Conservation (phyloP, 148 eudicot genomes). For the Mesembryanthemum crystallinum region DNA sequence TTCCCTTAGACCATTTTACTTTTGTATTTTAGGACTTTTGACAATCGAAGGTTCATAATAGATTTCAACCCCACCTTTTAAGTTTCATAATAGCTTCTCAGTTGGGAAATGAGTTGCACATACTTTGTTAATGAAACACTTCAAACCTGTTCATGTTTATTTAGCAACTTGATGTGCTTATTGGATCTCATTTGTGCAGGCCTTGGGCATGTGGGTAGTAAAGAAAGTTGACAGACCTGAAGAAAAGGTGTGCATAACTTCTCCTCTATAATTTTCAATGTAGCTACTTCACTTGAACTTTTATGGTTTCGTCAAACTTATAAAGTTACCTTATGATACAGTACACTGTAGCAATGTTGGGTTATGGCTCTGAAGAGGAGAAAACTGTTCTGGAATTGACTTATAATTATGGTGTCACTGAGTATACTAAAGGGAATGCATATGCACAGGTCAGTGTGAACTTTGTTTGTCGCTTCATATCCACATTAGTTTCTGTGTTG, state of each 20-base stretch:
- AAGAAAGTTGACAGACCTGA: constrained; percentile 74
- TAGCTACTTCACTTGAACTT: neutral
- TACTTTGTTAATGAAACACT: too few relatives aligned
- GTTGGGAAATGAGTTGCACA: too few relatives aligned
- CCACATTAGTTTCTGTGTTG: neutral
- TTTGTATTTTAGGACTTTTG: too few relatives aligned
- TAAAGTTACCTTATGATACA: constrained; percentile 19
- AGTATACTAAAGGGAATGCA: constrained; percentile 84
- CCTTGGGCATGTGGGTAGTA: constrained; percentile 83
- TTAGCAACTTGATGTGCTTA: too few relatives aligned
- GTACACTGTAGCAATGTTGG: constrained; percentile 79
- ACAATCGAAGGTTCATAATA: too few relatives aligned
- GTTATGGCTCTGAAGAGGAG: constrained; percentile 66
- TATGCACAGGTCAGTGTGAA: constrained; percentile 83
- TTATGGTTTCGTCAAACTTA: too few relatives aligned
- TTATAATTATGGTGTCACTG: constrained; percentile 72
- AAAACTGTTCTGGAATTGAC: constrained; percentile 72
- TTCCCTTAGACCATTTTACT: too few relatives aligned
- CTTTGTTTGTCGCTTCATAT: too few relatives aligned
- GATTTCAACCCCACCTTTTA: too few relatives aligned
- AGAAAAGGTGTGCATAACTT: constrained; percentile 51
- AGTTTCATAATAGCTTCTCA: too few relatives aligned
- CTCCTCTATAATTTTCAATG: neutral
- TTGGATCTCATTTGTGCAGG: constrained; percentile 44
- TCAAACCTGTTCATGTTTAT: too few relatives aligned